Conservation (phyloP, 1,284 basidiomycete species). For the Apiotrichum gracile region DNA sequence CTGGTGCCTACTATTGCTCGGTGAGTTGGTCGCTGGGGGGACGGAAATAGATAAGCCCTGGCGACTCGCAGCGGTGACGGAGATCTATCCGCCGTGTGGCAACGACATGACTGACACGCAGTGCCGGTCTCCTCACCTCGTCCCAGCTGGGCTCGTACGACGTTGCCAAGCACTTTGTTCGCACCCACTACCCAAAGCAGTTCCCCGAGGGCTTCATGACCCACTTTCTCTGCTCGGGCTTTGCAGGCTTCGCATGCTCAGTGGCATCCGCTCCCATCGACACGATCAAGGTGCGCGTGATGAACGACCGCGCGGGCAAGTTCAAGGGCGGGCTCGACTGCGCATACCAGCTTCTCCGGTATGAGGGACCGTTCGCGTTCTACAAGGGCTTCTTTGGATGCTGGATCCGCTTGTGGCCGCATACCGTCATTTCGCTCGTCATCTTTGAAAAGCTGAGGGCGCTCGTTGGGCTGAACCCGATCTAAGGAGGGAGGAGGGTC, state of each 20-base stretch:
- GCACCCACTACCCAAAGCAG: constrained; percentile 11
- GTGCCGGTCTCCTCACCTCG: constrained; percentile 16
- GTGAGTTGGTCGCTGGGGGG: constrained; percentile 1
- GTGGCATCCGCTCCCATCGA: constrained; percentile 16
- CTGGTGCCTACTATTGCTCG: constrained; percentile 12
- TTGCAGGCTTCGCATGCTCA: constrained; percentile 14
- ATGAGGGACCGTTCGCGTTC: constrained; percentile 17
- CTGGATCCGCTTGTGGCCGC: constrained; percentile 19
- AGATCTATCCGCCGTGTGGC: neutral
- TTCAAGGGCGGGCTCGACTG: constrained; percentile 8
- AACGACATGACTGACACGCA: neutral
- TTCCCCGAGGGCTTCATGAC: constrained; percentile 17
- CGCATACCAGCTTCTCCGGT: constrained; percentile 7
- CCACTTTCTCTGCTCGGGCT: constrained; percentile 14
- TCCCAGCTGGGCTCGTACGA: constrained; percentile 19
- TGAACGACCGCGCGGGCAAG: constrained; percentile 14
- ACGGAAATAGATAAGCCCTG: neutral
- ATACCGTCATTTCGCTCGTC: constrained; percentile 15
- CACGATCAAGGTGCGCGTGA: constrained; percentile 19
- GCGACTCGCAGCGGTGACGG: too few relatives aligned
- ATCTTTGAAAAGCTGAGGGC: constrained; percentile 15
- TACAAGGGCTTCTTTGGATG: constrained; percentile 21
- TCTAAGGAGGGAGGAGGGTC: neutral
- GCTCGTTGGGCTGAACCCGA: constrained; percentile 12
- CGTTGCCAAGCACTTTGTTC: constrained; percentile 18